Percentiles rank a stretch among this genome's conserved stretches.
Conservation (phyloP, 495 filamentous ascomycete species). For the Friedmanniomyces simplex region DNA sequence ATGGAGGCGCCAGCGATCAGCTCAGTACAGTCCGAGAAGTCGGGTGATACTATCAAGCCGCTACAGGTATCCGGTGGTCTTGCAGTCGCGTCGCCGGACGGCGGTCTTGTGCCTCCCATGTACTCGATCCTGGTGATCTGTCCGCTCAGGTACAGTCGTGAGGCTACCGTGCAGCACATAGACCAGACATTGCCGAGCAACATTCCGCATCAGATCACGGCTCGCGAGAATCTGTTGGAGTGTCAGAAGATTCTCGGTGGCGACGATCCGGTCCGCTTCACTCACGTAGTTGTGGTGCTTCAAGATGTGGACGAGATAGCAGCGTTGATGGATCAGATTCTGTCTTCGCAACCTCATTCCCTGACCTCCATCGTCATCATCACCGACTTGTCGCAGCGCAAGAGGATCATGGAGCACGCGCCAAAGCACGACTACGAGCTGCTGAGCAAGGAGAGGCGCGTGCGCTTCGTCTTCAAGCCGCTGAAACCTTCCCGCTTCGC, state of each 20-base stretch:
- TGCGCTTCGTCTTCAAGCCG: conserved; percentile 86
- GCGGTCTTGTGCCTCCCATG: conserved; percentile 47
- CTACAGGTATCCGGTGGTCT: neutral
- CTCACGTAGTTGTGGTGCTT: conserved; percentile 77
- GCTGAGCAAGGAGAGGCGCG: conserved; percentile 50
- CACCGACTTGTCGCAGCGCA: conserved; percentile 73
- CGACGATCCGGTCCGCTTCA: conserved; percentile 56
- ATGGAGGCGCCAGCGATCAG: neutral
- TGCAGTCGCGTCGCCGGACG: conserved; percentile 16
- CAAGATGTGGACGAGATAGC: conserved; percentile 62
- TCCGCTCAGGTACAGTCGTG: conserved; percentile 65
- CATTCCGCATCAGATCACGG: conserved; percentile 65
- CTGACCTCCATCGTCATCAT: conserved; percentile 68
- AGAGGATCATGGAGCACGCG: conserved; percentile 58
- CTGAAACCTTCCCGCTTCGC: conserved; percentile 89
- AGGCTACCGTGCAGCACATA: conserved; percentile 79
- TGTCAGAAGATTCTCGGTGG: conserved; percentile 56
- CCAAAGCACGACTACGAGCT: conserved; percentile 51
- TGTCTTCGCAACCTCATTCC: conserved; percentile 37
- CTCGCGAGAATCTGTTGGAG: conserved; percentile 53
- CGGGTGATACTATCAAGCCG: neutral
- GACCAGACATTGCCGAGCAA: conserved; percentile 75
- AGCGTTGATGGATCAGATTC: conserved; percentile 57
- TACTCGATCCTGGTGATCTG: conserved; percentile 83
- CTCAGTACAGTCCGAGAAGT: neutral